Conservation (phyloP, 208 protist species). For the Crithidia acanthocephali region DNA sequence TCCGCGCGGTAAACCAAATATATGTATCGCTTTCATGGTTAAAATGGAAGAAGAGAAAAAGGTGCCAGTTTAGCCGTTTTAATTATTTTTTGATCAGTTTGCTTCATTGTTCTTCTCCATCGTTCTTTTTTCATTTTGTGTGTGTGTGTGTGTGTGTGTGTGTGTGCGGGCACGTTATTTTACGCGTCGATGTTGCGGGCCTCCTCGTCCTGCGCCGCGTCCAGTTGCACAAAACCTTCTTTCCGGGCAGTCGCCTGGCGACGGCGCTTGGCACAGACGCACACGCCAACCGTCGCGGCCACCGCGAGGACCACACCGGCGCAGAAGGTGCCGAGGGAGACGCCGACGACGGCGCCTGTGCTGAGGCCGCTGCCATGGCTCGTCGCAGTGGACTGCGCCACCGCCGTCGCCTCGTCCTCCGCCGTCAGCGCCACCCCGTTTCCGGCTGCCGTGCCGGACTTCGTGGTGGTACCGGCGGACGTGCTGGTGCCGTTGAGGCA, state of each 20-base stretch:
- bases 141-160: no score
- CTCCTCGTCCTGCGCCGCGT: background rate
- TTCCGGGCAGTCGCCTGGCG: background rate
- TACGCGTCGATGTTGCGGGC: background rate
- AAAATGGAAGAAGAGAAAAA: slow-evolving; percentile 14
- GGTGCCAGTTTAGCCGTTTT: no score
- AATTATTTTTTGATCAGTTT: no score
- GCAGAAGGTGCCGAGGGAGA: slow-evolving; percentile 36
- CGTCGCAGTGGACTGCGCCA: background rate
- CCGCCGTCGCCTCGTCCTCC: background rate
- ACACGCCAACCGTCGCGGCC: slow-evolving; percentile 15
- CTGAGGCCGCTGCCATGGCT: slow-evolving; percentile 19
- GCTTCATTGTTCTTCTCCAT: no score
- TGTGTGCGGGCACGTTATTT: background rate
- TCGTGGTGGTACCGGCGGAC: background rate
- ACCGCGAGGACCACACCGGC: slow-evolving; percentile 28
- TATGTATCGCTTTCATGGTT: background rate
- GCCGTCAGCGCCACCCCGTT: slow-evolving; percentile 16
- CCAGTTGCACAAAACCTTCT: background rate
- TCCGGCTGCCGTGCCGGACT: background rate
- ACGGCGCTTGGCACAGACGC: slow-evolving; percentile 21
- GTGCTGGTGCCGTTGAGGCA: slow-evolving; percentile 15
- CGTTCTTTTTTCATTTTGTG: no score
- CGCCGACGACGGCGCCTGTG: slow-evolving; percentile 27
- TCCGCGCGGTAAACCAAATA: background rate